phyloP scores from a whole-genome alignment of 2,329 filamentous ascomycete species.

The Fusarium napiforme region DNA sequence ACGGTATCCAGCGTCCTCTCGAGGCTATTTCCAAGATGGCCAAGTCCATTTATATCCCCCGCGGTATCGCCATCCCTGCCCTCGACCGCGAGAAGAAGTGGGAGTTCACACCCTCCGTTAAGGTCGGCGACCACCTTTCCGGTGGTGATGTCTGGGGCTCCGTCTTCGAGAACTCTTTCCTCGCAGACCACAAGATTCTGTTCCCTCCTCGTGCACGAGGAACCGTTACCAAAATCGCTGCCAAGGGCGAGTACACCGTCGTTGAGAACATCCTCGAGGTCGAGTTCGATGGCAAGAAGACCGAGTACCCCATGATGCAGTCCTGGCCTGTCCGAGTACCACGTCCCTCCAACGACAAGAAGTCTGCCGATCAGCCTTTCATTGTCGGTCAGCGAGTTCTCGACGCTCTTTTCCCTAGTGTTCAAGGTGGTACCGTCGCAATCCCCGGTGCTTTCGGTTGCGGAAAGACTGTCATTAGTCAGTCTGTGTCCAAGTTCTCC shows the following conservation, averaged over 20 bases:
- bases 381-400: slow-evolving; percentile 97
- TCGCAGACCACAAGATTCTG: slow-evolving; percentile 92
- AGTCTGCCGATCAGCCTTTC: slow-evolving; percentile 88
- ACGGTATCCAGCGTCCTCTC: slow-evolving; percentile 96
- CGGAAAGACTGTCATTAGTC: slow-evolving; percentile 98
- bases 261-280: slow-evolving; percentile 93
- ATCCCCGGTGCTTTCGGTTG: slow-evolving; percentile 99
- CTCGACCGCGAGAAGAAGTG: slow-evolving; percentile 93
- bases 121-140: slow-evolving; percentile 96
- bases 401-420: slow-evolving; percentile 94
- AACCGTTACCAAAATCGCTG: slow-evolving; percentile 89
- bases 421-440: slow-evolving; percentile 96
- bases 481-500: slow-evolving; percentile 99
- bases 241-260: slow-evolving; percentile 93
- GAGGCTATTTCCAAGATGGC: slow-evolving; percentile 81
- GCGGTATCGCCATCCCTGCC: slow-evolving; percentile 87
- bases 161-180: slow-evolving; percentile 95
- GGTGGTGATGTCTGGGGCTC: slow-evolving; percentile 96
- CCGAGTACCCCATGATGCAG: slow-evolving; percentile 98
- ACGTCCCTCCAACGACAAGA: slow-evolving; percentile 90
- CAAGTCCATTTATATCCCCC: slow-evolving; percentile 95
- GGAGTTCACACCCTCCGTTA: slow-evolving; percentile 91
- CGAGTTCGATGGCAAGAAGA: slow-evolving; percentile 97
- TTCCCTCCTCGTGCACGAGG: slow-evolving; percentile 90
- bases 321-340: slow-evolving; percentile 97